phyloP scores from a whole-genome alignment of 176 grass and related monocot species.

The Eragrostis nindensis region DNA sequence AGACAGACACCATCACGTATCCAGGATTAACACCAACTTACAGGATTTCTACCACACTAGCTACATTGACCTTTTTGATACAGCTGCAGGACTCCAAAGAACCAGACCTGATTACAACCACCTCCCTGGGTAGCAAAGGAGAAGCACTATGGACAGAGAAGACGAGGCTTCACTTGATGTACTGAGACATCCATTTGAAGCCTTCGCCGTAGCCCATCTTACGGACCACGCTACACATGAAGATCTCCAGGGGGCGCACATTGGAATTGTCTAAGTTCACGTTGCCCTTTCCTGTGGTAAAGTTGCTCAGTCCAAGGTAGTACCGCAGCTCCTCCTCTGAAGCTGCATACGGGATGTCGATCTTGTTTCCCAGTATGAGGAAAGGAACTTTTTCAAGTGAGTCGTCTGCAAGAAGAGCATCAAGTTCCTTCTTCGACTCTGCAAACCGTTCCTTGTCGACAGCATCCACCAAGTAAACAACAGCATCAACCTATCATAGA shows the following conservation, averaged over 20 bases:
- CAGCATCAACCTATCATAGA: constrained; percentile 52
- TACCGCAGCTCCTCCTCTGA: constrained; percentile 72
- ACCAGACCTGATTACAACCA: constrained; percentile 27
- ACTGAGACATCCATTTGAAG: constrained; percentile 75
- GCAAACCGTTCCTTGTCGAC: constrained; percentile 58
- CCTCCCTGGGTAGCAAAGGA: neutral
- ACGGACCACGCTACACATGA: constrained; percentile 68
- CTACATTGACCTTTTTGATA: constrained; percentile 32
- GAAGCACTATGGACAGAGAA: constrained; percentile 1
- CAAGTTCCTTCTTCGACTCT: constrained; percentile 56
- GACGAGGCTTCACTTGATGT: constrained; percentile 55
- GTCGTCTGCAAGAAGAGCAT: constrained; percentile 56
- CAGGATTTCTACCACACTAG: constrained; percentile 37
- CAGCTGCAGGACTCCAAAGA: constrained; percentile 31
- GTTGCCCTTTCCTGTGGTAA: constrained; percentile 68
- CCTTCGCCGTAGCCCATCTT: constrained; percentile 71
- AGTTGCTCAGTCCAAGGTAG: constrained; percentile 71
- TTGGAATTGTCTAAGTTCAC: constrained; percentile 56
- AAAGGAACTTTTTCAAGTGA: constrained; percentile 52
- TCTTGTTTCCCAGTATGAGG: constrained; percentile 63
- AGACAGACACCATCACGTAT: constrained; percentile 21
- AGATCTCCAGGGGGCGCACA: constrained; percentile 63
- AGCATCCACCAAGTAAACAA: constrained; percentile 62
- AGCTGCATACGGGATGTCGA: constrained; percentile 58
- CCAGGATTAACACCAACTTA: constrained; percentile 45